phyloP scores from a whole-genome alignment of 2,329 filamentous ascomycete species.

The Fusarium ramigenum region DNA sequence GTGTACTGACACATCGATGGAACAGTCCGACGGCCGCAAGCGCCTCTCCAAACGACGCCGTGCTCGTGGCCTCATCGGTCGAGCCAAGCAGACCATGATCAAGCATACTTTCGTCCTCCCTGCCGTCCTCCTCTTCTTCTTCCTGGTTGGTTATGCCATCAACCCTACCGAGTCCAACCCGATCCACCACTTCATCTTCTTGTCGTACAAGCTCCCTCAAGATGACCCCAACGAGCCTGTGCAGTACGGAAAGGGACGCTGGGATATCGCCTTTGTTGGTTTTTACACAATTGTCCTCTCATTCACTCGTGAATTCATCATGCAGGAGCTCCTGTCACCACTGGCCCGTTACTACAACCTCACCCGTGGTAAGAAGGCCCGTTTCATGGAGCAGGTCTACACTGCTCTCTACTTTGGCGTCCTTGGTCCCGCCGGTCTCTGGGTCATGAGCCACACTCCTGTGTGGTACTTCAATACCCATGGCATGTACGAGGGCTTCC shows the following conservation, averaged over 20 bases:
- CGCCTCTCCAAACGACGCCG: slow-evolving; percentile 64
- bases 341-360: slow-evolving; percentile 77
- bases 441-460: slow-evolving; percentile 89
- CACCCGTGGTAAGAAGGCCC: slow-evolving; percentile 79
- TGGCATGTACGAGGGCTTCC: slow-evolving; percentile 90
- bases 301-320: slow-evolving; percentile 94
- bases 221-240: slow-evolving; percentile 54
- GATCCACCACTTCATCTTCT: slow-evolving; percentile 83
- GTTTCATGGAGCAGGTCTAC: slow-evolving; percentile 97
- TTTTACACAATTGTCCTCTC: slow-evolving; percentile 92
- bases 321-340: slow-evolving; percentile 87
- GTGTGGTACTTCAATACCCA: slow-evolving; percentile 96
- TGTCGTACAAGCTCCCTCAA: slow-evolving; percentile 80
- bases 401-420: slow-evolving; percentile 89
- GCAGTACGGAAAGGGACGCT: slow-evolving; percentile 89
- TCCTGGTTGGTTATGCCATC: slow-evolving; percentile 75
- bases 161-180: slow-evolving; percentile 83
- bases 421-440: slow-evolving; percentile 85
- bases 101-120: slow-evolving; percentile 74
- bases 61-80: slow-evolving; percentile 58
- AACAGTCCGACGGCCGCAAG: slow-evolving; percentile 48
- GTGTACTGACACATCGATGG: slow-evolving; percentile 14
- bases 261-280: slow-evolving; percentile 85
- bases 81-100: slow-evolving; percentile 63
- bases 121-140: slow-evolving; percentile 70